Conservation (phyloP, 177 flowering plant genomes). For the Vitis hybrid region DNA sequence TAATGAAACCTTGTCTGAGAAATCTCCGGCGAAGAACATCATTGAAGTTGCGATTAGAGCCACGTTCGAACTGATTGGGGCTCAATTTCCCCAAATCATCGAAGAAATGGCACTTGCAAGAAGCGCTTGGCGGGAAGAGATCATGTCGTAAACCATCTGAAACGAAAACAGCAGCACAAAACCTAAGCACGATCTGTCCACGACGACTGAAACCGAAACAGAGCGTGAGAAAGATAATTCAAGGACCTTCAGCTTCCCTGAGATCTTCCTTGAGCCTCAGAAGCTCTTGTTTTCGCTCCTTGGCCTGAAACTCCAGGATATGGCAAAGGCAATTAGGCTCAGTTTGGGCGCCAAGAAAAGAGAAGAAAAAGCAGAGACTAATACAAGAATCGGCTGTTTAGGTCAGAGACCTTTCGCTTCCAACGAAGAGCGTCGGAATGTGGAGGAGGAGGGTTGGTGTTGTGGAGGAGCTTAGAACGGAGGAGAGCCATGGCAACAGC, state of each 20-base stretch:
- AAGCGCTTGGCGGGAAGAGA: slow-evolving; percentile 52
- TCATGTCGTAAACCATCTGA: slow-evolving; percentile 61
- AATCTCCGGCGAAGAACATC: slow-evolving; percentile 84
- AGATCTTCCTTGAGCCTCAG: slow-evolving; percentile 67
- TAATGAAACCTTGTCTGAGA: slow-evolving; percentile 68
- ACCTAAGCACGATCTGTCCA: background rate
- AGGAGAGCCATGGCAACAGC: slow-evolving; percentile 71
- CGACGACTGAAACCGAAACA: background rate
- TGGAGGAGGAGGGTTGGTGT: slow-evolving; percentile 18
- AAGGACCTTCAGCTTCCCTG: slow-evolving; percentile 63
- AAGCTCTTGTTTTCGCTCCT: slow-evolving; percentile 74
- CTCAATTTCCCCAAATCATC: slow-evolving; percentile 52
- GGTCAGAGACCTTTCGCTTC: slow-evolving; percentile 65
- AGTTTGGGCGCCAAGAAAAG: background rate
- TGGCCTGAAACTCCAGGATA: slow-evolving; percentile 50
- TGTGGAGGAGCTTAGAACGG: slow-evolving; percentile 45
- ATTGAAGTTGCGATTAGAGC: slow-evolving; percentile 33
- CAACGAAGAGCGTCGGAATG: slow-evolving; percentile 64
- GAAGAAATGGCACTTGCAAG: slow-evolving; percentile 91
- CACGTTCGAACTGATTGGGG: slow-evolving; percentile 28
- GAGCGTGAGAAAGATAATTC: background rate
- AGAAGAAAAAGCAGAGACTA: background rate
- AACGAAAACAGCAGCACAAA: slow-evolving; percentile 8
- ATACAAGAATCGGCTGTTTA: background rate
- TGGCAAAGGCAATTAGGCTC: background rate